Evolutionary conservation across 73 alveolate genomes (phyloP), one percentile per base, ranked within the genome.

Genomic region (Strombidium stylifer): DNA sequence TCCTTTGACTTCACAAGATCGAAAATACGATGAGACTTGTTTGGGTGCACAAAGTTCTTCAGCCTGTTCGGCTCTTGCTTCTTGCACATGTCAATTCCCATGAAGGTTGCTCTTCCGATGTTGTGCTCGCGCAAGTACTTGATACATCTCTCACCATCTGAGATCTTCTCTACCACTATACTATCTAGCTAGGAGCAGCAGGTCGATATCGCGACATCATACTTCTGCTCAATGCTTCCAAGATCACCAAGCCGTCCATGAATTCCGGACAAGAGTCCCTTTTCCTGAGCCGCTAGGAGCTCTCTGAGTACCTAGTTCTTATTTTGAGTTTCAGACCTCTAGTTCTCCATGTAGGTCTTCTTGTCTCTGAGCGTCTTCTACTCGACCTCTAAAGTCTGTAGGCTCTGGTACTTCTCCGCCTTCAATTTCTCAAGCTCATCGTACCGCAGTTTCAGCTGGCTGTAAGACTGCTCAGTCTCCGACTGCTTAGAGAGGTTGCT

Each of bases 171-270:
- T 46, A 90, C 98, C 47, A 90, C 92, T 30, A 90, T 82, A 69
- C 73, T 69, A 56, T 90, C 95, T 25, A 90, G 77, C 66, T 50
- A 66, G 8, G 79, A 66, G 52, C 89, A 67, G 21, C 93, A 78
- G 15, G 98, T 86, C 15, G 94, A 61, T 32, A 85, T 69, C 1
- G 98, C 98, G 12, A 66, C 34, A 62, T 90, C 98, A 85, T 69
- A 72, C 58, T 70, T 37, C 32, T 73, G 68, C 69, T 91, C 87
- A 35, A 91, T 84, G 46, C 70, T 54, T n/a, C 95, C 98, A 11
- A 91, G 71, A 58, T 83, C 96, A 1, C 98, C 98, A 20, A 91
- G 59, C 30, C 99, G 68, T 6, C 99, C 99, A 37, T 70, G 67
- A 31, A 94, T 73, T 23, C 99, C 99, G 11, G 55, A 26, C 30